These are phyloP conservation scores for Coemansia asiatica DNA, from an alignment of 192 early-diverging fungal genomes.

Conservation along the genomic window DNA sequence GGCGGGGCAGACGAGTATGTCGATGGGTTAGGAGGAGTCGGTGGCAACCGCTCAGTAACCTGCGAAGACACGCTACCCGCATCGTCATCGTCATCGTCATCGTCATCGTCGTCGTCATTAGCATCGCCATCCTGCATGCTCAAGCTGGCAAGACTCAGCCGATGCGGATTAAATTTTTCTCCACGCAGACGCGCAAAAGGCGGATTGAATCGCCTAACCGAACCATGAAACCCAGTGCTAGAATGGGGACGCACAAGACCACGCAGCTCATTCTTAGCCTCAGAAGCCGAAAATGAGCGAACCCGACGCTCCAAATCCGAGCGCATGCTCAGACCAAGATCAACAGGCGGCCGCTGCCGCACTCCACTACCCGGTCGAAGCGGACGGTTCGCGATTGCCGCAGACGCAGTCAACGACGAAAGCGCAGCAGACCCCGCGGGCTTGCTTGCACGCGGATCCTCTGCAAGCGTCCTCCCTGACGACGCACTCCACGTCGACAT, in stretches of 20 bases:
- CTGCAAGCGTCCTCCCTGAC: slow-evolving; percentile 41
- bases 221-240: slow-evolving; percentile 49
- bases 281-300: slow-evolving; percentile 52
- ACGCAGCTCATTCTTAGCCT: slow-evolving; percentile 13
- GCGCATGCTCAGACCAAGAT: slow-evolving; percentile 48
- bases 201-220: slow-evolving; percentile 34
- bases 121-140: neutral
- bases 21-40: slow-evolving; percentile 15
- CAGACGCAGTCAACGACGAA: slow-evolving; percentile 32
- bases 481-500: slow-evolving; percentile 57
- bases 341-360: slow-evolving; percentile 23
- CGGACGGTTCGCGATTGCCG: slow-evolving; percentile 27
- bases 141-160: slow-evolving; percentile 35
- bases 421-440: slow-evolving; percentile 33
- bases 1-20: slow-evolving; percentile 2
- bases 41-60: slow-evolving; percentile 24
- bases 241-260: slow-evolving; percentile 38
- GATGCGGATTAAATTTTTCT: slow-evolving; percentile 22
- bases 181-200: slow-evolving; percentile 34
- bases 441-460: slow-evolving; percentile 26
- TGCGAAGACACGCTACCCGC: slow-evolving; percentile 34
- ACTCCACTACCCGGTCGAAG: slow-evolving; percentile 1
- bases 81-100: slow-evolving; percentile 16
- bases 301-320: slow-evolving; percentile 50
- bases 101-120: slow-evolving; percentile 1